Evolutionary conservation across 169 alveolate species (phyloP).

Genomic region (Pseudocohnilembus persalinus): DNA sequence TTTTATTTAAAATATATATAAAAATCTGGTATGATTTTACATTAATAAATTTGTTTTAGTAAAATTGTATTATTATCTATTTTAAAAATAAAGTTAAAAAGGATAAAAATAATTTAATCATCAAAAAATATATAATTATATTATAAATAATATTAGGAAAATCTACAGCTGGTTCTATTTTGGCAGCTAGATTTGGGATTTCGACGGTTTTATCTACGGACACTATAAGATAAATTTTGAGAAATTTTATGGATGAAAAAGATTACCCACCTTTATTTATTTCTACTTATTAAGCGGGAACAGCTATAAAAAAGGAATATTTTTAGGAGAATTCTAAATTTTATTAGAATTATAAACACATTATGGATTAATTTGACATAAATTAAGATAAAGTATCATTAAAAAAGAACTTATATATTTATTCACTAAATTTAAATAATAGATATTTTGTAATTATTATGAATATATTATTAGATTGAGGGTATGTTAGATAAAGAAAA

Average conservation of each 20-base stretch:
- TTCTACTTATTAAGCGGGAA: slow-evolving; percentile 73
- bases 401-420: neutral
- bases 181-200: slow-evolving; percentile 76
- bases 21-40: too few relatives aligned
- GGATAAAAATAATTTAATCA: too few relatives aligned
- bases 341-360: neutral
- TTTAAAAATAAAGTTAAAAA: too few relatives aligned
- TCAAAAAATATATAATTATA: too few relatives aligned
- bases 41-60: neutral
- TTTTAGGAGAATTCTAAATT: neutral
- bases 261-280: slow-evolving; percentile 65
- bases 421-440: neutral
- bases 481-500: slow-evolving; percentile 57
- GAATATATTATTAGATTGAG: neutral
- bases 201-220: slow-evolving; percentile 79
- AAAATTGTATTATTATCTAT: too few relatives aligned
- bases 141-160: too few relatives aligned
- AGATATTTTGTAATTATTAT: too few relatives aligned
- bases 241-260: slow-evolving; percentile 56
- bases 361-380: neutral
- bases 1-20: too few relatives aligned
- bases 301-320: slow-evolving; percentile 36
- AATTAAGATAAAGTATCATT: too few relatives aligned
- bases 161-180: slow-evolving; percentile 72
- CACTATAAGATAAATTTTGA: slow-evolving; percentile 74